A percentile compares a stretch with the other conserved stretches of the same genome.
These are phyloP conservation scores for Aphanomyces astaci DNA, from an alignment of 352 stramenopile species.

Conservation along the genomic window DNA sequence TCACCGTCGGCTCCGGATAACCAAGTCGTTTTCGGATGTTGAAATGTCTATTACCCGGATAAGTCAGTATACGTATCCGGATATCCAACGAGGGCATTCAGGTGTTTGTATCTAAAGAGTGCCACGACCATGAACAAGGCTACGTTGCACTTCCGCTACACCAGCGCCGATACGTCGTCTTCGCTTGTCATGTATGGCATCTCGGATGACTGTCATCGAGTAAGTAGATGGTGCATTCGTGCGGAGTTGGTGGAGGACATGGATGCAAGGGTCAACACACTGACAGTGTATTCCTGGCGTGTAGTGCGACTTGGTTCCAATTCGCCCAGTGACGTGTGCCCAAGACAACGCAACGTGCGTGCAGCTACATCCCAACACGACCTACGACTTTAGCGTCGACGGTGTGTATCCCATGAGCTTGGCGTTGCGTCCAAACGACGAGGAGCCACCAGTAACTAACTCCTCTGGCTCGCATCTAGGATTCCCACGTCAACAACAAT, in stretches of 20 bases:
- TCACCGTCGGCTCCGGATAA: not conserved
- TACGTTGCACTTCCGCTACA: slow-evolving; percentile 3
- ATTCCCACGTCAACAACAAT: no score
- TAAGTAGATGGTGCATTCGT: not conserved
- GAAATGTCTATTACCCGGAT: no score
- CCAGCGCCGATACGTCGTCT: not conserved
- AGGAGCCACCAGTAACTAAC: not conserved
- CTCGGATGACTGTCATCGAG: slow-evolving; percentile 5
- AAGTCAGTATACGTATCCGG: not conserved
- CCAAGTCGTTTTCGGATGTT: no score
- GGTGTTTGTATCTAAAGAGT: not conserved
- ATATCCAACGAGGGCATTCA: not conserved
- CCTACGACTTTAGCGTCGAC: slow-evolving; percentile 5
- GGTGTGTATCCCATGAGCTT: slow-evolving; percentile 14
- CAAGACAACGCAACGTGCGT: not conserved
- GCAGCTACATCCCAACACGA: not conserved
- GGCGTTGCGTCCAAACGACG: not conserved
- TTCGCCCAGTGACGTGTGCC: not conserved
- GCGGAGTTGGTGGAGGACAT: not conserved
- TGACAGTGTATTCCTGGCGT: not conserved
- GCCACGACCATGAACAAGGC: not conserved
- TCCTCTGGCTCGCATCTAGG: no score
- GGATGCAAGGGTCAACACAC: not conserved
- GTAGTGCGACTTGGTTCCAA: not conserved
- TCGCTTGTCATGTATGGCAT: not conserved